Conservation (phyloP, 2,329 filamentous ascomycete species). For the Trichophyton mentagrophytes region DNA sequence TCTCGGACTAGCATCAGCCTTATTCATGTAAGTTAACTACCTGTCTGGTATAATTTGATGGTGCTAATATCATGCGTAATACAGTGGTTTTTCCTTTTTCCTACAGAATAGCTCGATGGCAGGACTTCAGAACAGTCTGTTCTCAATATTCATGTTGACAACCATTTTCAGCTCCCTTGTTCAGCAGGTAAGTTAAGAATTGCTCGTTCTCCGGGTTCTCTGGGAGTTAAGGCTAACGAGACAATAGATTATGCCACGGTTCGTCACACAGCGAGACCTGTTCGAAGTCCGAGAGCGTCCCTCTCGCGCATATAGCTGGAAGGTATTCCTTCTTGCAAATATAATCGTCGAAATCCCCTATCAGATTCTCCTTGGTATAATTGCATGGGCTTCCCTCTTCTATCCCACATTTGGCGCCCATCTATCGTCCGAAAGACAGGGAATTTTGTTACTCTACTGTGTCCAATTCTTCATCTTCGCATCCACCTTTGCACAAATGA, state of each 20-base stretch:
- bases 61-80: slow-evolving; percentile 33
- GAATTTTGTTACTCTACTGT: slow-evolving; percentile 65
- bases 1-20: slow-evolving; percentile 47
- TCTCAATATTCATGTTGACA: slow-evolving; percentile 67
- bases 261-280: slow-evolving; percentile 65
- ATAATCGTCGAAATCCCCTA: slow-evolving; percentile 77
- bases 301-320: slow-evolving; percentile 74
- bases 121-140: slow-evolving; percentile 76
- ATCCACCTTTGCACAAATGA: slow-evolving; percentile 65
- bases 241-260: slow-evolving; percentile 56
- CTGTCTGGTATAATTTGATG: slow-evolving; percentile 13
- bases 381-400: slow-evolving; percentile 74
- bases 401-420: slow-evolving; percentile 57
- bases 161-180: slow-evolving; percentile 43
- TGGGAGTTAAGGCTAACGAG: background rate
- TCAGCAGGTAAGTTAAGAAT: slow-evolving; percentile 39
- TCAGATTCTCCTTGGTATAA: slow-evolving; percentile 59
- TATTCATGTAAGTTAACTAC: slow-evolving; percentile 49
- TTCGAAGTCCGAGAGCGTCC: slow-evolving; percentile 79
- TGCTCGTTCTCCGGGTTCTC: slow-evolving; percentile 52
- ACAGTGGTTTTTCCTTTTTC: slow-evolving; percentile 71
- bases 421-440: slow-evolving; percentile 55
- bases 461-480: slow-evolving; percentile 66
- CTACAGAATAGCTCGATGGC: slow-evolving; percentile 58
- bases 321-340: slow-evolving; percentile 70